Conservation (phyloP, 1,284 basidiomycete species). For the Heterobasidion irregulare region DNA sequence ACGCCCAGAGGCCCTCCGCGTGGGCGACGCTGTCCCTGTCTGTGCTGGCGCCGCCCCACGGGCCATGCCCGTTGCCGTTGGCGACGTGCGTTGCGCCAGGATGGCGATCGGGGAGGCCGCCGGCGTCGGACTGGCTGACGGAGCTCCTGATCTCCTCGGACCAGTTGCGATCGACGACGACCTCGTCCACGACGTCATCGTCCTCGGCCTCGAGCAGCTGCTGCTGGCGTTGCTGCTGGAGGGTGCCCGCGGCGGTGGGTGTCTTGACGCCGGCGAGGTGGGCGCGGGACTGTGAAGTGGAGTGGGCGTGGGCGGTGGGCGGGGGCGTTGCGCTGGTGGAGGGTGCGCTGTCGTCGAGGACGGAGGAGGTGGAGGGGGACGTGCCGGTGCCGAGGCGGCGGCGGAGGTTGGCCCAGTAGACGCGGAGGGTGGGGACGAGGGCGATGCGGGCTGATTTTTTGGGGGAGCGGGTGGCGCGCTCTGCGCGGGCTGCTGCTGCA, state of each 20-base stretch:
- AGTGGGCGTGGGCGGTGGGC: too few species aligned
- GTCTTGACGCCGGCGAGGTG: neutral
- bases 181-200: slow-evolving; percentile 46
- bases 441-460: slow-evolving; percentile 28
- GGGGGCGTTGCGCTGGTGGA: slow-evolving; percentile 22
- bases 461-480: neutral
- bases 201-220: slow-evolving; percentile 14
- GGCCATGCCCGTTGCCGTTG: too few species aligned
- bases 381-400: slow-evolving; percentile 33
- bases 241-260: neutral
- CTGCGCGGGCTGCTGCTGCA: slow-evolving; percentile 5
- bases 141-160: slow-evolving; percentile 45
- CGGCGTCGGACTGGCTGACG: slow-evolving; percentile 41
- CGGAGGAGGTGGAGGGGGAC: slow-evolving; percentile 31
- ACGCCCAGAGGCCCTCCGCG: slow-evolving; percentile 23
- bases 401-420: slow-evolving; percentile 34
- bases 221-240: neutral
- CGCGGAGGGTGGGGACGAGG: slow-evolving; percentile 19
- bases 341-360: slow-evolving; percentile 28
- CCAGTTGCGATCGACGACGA: slow-evolving; percentile 69
- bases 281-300: too few species aligned
- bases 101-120: slow-evolving; percentile 27
- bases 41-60: slow-evolving; percentile 19
- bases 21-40: slow-evolving; percentile 24
- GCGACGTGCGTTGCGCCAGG: too few species aligned